Evolutionary conservation across 164 flowering plant genomes (phyloP).

Genomic region (Piper betle): DNA sequence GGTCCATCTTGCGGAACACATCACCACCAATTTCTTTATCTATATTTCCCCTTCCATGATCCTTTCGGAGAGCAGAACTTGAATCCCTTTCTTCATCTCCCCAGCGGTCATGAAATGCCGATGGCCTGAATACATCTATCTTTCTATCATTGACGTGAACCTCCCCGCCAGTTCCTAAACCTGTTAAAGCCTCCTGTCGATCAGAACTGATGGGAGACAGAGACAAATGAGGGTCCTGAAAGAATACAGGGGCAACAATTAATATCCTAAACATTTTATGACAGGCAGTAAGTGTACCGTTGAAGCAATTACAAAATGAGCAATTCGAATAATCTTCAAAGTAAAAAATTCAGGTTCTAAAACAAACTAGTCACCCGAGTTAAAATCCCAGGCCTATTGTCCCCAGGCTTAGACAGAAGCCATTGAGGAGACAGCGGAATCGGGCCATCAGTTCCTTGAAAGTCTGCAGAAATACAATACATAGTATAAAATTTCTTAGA

Average conservation of each 20-base stretch:
- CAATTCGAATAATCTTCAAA: too few relatives aligned
- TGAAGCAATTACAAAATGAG: neutral
- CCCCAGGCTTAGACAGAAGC: conserved; percentile 85
- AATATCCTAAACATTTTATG: neutral
- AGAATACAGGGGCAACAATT: neutral
- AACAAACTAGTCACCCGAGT: conserved; percentile 31
- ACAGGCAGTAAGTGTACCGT: neutral
- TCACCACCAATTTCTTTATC: conserved; percentile 52
- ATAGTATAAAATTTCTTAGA: neutral
- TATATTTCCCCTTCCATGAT: conserved; percentile 68
- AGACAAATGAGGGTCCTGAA: conserved; percentile 49
- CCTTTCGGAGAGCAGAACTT: conserved; percentile 50
- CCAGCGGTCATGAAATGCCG: conserved; percentile 65
- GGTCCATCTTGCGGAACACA: conserved; percentile 39
- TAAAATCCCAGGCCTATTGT: conserved; percentile 57
- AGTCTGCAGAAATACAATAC: conserved; percentile 34
- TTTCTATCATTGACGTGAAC: conserved; percentile 42
- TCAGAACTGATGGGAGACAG: conserved; percentile 25
- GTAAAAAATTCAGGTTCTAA: neutral
- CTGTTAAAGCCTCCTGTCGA: conserved; percentile 29
- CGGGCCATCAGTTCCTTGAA: conserved; percentile 51
- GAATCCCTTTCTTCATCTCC: conserved; percentile 98
- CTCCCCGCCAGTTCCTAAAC: conserved; percentile 43
- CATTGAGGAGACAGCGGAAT: conserved; percentile 98
- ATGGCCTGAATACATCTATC: conserved; percentile 71